Percentiles rank a stretch among this genome's conserved stretches.
Evolutionary conservation across 2,329 filamentous ascomycete species (phyloP).

Genomic region (Purpureocillium lavendulum): DNA sequence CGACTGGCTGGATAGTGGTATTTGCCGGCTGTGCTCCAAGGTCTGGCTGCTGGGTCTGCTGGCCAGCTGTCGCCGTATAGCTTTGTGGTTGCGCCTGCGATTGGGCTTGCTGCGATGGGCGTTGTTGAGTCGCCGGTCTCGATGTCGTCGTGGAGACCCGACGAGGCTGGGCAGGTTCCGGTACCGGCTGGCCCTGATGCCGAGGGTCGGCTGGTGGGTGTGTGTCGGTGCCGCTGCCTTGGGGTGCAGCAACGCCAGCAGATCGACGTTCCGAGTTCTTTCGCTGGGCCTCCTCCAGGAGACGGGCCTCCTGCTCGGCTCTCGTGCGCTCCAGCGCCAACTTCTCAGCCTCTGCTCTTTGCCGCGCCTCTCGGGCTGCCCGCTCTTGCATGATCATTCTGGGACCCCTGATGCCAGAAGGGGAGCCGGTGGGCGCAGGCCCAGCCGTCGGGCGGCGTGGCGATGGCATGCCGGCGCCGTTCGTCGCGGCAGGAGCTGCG

Average conservation of each 20-base stretch:
- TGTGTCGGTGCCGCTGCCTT: conserved; percentile 19
- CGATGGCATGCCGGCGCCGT: conserved; percentile 42
- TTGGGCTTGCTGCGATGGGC: conserved; percentile 7
- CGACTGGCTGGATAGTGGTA: conserved; percentile 9
- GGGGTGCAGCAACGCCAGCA: conserved; percentile 36
- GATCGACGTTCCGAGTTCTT: conserved; percentile 53
- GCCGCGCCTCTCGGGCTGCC: conserved; percentile 64
- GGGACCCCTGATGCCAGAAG: conserved; percentile 68
- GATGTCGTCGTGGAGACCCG: conserved; percentile 7
- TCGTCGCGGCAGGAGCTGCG: conserved; percentile 43
- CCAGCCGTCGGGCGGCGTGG: conserved; percentile 37
- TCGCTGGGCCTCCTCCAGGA: conserved; percentile 46
- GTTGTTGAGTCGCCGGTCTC: conserved; percentile 9
- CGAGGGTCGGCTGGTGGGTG: conserved; percentile 25
- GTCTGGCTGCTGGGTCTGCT: conserved; percentile 6
- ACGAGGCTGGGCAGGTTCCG: conserved; percentile 14
- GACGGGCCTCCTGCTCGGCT: conserved; percentile 46
- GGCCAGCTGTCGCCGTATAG: background rate
- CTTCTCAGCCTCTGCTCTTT: conserved; percentile 59
- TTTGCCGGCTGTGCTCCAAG: conserved; percentile 11
- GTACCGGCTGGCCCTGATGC: conserved; percentile 16
- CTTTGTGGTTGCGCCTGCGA: conserved; percentile 4
- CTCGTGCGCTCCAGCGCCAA: conserved; percentile 43
- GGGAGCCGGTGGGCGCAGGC: conserved; percentile 44
- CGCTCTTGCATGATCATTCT: conserved; percentile 88